Evolutionary conservation across 75 land plant species (phyloP), one percentile per base, ranked within the genome.

Genomic region (Picea glauca): DNA sequence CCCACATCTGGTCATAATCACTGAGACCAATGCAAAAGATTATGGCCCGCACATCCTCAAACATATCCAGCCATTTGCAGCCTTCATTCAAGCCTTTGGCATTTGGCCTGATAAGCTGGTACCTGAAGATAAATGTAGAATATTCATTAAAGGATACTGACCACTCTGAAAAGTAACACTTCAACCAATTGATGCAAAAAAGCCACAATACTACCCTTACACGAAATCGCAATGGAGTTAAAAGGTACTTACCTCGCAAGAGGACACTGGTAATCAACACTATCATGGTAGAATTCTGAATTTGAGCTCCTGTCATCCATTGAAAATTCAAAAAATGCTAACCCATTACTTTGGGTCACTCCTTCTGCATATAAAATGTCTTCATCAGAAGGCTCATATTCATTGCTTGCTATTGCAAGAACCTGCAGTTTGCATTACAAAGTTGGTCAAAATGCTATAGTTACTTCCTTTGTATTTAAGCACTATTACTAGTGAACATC

Each of bases 331-430:
- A 94, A 86, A 85, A 91, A 89, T 58, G 95, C 99, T 63, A 97
- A 76, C 38, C 99, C 99, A 81, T 94, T 93, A 18, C 93, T 92
- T 80, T 93, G 91, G 13, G 96, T 90, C 59, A 95, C 89, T 32
- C 99, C 99, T 87, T 97, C 99, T 21, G 96, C 93, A 83, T 85
- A 96, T 17, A 97, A 72, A 58, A 97, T 90, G 80, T 97, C 99
- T 43, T 70, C 64, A 20, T 93, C 98, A 14, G 92, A 75, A 74
- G 99, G 99, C 54, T 88, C 93, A 83, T 91, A 97, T 75, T 95
- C 99, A 83, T 92, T 93, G 79, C 91, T 84, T 75, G 94, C 90
- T 32, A 97, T 62, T 76, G 91, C 96, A 78, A 90, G 80, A 50
- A 91, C 98, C 99, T 97, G 86, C 75, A 70, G 43, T n/a, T 20